phyloP scores from a whole-genome alignment of 257 asterid genomes.

The Striga asiatica region DNA sequence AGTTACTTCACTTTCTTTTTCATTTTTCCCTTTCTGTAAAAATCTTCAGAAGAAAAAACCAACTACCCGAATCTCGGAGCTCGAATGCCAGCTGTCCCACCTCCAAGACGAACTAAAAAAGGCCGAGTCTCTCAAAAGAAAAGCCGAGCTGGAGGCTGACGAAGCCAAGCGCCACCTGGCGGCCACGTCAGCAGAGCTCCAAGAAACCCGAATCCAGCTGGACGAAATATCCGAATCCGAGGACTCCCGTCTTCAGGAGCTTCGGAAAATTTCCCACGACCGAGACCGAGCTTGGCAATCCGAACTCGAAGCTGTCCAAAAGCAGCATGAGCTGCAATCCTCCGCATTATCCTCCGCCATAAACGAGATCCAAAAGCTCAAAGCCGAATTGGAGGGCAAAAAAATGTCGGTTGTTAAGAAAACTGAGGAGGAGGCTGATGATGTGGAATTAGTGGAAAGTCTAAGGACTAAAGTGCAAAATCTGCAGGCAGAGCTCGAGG shows the following conservation, averaged over 20 bases:
- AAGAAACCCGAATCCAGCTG: slow-evolving; percentile 60
- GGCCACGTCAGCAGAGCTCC: slow-evolving; percentile 46
- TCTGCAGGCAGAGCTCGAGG: slow-evolving; percentile 43
- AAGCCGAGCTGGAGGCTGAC: slow-evolving; percentile 55
- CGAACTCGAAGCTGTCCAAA: slow-evolving; percentile 71
- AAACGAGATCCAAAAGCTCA: slow-evolving; percentile 71
- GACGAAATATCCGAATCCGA: slow-evolving; percentile 61
- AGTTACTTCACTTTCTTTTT: too few species aligned
- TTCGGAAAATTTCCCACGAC: slow-evolving; percentile 71
- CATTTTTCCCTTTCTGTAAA: not conserved
- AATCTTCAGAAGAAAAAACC: slow-evolving; percentile 55
- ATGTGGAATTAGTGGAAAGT: slow-evolving; percentile 11
- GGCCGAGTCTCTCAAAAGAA: slow-evolving; percentile 53
- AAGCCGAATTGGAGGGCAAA: slow-evolving; percentile 43
- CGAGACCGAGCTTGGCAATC: slow-evolving; percentile 76
- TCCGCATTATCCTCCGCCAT: slow-evolving; percentile 56
- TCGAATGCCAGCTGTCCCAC: slow-evolving; percentile 52
- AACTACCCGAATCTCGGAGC: slow-evolving; percentile 31
- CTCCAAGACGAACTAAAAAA: slow-evolving; percentile 72
- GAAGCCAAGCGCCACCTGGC: slow-evolving; percentile 56
- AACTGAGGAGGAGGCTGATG: slow-evolving; percentile 4
- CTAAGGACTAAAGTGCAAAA: slow-evolving; percentile 34
- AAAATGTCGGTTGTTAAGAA: slow-evolving; percentile 9
- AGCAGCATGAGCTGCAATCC: slow-evolving; percentile 64
- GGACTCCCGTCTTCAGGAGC: slow-evolving; percentile 59